Conservation (phyloP, 352 stramenopile species). For the Poterioochromonas sp. region DNA sequence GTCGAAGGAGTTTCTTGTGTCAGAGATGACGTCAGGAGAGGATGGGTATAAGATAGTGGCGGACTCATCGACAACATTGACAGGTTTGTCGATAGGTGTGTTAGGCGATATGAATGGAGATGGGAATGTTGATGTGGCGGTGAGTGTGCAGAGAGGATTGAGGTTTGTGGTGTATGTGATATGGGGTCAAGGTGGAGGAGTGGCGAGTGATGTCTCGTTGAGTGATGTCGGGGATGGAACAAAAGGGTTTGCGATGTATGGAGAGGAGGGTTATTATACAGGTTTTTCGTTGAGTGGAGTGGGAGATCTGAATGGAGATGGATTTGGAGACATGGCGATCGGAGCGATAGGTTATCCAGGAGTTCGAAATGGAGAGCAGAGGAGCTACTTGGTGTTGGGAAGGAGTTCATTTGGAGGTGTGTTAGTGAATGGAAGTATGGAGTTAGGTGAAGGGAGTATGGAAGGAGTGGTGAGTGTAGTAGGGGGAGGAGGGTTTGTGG, state of each 20-base stretch:
- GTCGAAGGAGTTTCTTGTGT: no score
- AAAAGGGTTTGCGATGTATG: slow-evolving; percentile 13
- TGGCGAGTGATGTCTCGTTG: slow-evolving; percentile 8
- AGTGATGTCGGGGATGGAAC: slow-evolving; percentile 8
- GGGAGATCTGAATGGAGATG: slow-evolving; percentile 25
- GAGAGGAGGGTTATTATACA: slow-evolving; percentile 3
- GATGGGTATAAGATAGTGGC: no score
- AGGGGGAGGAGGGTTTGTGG: slow-evolving; percentile 1
- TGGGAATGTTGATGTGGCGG: slow-evolving; percentile 3
- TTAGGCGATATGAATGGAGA: slow-evolving; percentile 13
- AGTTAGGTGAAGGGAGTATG: slow-evolving; percentile 3
- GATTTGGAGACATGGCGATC: slow-evolving; percentile 11
- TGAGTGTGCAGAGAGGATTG: slow-evolving; percentile 10
- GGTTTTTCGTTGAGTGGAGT: background rate
- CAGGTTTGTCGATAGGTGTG: slow-evolving; percentile 10
- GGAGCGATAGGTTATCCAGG: slow-evolving; percentile 8
- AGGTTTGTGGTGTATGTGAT: slow-evolving; percentile 13
- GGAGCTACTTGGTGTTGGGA: slow-evolving; percentile 5
- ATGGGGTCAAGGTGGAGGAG: slow-evolving; percentile 7
- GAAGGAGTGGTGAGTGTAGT: slow-evolving; percentile 10
- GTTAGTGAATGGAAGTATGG: slow-evolving; percentile 13
- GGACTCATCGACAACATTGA: no score
- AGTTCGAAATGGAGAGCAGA: slow-evolving; percentile 11
- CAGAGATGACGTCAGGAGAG: no score
- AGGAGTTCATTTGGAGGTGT: slow-evolving; percentile 11